These are phyloP conservation scores for Carpinus fangiana DNA, from an alignment of 306 rosid genomes.

Conservation along the genomic window DNA sequence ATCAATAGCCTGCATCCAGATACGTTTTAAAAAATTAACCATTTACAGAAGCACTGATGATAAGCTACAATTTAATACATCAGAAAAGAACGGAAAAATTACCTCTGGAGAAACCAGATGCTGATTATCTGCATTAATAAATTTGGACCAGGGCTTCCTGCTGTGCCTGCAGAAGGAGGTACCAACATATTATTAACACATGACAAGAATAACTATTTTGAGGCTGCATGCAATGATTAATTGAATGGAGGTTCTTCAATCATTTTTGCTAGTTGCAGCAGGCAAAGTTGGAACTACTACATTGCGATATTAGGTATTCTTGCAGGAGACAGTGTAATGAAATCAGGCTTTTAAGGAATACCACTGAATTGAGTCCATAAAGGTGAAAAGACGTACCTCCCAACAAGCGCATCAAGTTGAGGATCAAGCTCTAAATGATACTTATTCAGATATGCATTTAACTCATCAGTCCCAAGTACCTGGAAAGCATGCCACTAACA, in stretches of 20 bases:
- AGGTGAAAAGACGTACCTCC: constrained; percentile 49
- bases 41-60: constrained; percentile 1
- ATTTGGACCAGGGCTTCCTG: constrained; percentile 96
- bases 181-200: constrained; percentile 17
- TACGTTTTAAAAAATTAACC: constrained; percentile 26
- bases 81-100: constrained; percentile 15
- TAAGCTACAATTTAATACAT: not conserved
- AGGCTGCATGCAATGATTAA: constrained; percentile 6
- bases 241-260: not conserved
- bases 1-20: constrained; percentile 76
- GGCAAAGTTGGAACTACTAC: constrained; percentile 20
- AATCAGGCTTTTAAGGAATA: constrained; percentile 14
- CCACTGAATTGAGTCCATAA: constrained; percentile 1
- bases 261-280: constrained; percentile 10
- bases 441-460: constrained; percentile 72
- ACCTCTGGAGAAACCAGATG: constrained; percentile 98
- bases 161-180: constrained; percentile 80
- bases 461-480: constrained; percentile 91
- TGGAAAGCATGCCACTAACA: constrained; percentile 33
- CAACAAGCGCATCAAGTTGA: constrained; percentile 84
- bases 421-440: constrained; percentile 85
- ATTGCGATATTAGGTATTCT: constrained; percentile 10
- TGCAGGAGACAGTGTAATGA: constrained; percentile 7
- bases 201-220: not conserved
- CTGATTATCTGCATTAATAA: constrained; percentile 91